phyloP scores from a whole-genome alignment of 2,329 filamentous ascomycete genomes.

The Trichoderma citrinoviride region DNA sequence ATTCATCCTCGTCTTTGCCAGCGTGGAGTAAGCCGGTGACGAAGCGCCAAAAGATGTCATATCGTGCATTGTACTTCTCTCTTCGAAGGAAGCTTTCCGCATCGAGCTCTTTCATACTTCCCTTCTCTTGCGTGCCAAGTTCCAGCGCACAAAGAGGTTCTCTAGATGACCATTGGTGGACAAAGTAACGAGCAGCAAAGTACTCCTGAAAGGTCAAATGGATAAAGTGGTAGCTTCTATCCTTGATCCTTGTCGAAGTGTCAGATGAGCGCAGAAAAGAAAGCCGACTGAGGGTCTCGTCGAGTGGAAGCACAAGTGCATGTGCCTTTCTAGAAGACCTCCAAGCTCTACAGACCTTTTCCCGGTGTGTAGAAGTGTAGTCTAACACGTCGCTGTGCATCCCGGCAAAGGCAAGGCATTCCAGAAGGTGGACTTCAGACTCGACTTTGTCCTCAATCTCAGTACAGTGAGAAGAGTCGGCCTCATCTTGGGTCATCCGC shows the following conservation, averaged over 20 bases:
- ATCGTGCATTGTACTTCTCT: conserved; percentile 3
- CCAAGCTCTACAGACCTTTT: too few species aligned
- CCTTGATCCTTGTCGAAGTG: conserved; percentile 17
- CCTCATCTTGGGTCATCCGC: background rate
- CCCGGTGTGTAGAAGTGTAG: too few species aligned
- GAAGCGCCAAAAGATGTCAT: conserved; percentile 9
- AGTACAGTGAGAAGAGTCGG: background rate
- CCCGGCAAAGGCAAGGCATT: background rate
- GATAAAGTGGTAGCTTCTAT: conserved; percentile 39
- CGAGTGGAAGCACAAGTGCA: background rate
- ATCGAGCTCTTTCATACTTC: background rate
- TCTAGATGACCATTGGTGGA: background rate
- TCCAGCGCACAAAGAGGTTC: background rate
- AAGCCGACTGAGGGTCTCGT: background rate
- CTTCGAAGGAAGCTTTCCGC: background rate
- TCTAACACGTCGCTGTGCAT: too few species aligned
- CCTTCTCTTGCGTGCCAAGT: background rate
- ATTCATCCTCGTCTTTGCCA: background rate
- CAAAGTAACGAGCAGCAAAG: conserved; percentile 31
- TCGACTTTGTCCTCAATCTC: too few species aligned
- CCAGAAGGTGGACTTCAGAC: background rate
- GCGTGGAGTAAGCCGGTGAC: conserved; percentile 2
- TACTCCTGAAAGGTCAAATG: conserved; percentile 45
- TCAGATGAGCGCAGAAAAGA: background rate
- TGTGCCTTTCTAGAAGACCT: too few species aligned